phyloP scores from a whole-genome alignment of 192 early-diverging fungal species.

The Podila epigama region DNA sequence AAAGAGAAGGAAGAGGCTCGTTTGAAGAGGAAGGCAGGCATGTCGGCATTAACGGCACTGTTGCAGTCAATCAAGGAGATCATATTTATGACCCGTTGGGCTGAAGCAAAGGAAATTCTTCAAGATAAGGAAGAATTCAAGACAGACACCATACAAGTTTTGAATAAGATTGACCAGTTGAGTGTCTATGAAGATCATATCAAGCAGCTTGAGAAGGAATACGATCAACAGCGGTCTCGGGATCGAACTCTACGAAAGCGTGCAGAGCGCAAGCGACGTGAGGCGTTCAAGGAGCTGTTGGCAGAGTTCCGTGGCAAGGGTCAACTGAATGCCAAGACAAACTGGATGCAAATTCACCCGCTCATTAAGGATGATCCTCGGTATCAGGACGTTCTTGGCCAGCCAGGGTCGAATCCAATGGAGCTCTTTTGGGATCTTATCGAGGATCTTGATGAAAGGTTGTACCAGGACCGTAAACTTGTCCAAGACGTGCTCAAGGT shows the following conservation, averaged over 20 bases:
- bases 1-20: slow-evolving; percentile 76
- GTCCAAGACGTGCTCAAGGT: slow-evolving; percentile 72
- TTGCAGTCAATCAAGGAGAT: slow-evolving; percentile 65
- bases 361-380: slow-evolving; percentile 72
- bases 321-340: slow-evolving; percentile 71
- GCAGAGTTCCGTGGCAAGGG: slow-evolving; percentile 62
- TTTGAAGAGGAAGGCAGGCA: slow-evolving; percentile 62
- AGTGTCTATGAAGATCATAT: slow-evolving; percentile 84
- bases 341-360: slow-evolving; percentile 89
- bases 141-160: slow-evolving; percentile 58
- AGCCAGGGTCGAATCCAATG: slow-evolving; percentile 84
- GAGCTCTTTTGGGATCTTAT: slow-evolving; percentile 96
- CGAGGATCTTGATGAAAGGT: slow-evolving; percentile 79
- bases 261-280: slow-evolving; percentile 77
- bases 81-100: slow-evolving; percentile 66
- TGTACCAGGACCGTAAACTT: slow-evolving; percentile 71
- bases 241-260: slow-evolving; percentile 57
- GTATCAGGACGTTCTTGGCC: slow-evolving; percentile 76
- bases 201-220: slow-evolving; percentile 67
- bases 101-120: slow-evolving; percentile 59
- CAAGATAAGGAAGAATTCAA: slow-evolving; percentile 59
- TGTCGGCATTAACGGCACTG: slow-evolving; percentile 65
- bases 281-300: slow-evolving; percentile 74
- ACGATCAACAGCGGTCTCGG: slow-evolving; percentile 53
- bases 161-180: slow-evolving; percentile 86